Percentiles rank a stretch among this genome's conserved stretches.
phyloP scores from a whole-genome alignment of 2,329 filamentous ascomycete species.

The Coniochaeta sp. region DNA sequence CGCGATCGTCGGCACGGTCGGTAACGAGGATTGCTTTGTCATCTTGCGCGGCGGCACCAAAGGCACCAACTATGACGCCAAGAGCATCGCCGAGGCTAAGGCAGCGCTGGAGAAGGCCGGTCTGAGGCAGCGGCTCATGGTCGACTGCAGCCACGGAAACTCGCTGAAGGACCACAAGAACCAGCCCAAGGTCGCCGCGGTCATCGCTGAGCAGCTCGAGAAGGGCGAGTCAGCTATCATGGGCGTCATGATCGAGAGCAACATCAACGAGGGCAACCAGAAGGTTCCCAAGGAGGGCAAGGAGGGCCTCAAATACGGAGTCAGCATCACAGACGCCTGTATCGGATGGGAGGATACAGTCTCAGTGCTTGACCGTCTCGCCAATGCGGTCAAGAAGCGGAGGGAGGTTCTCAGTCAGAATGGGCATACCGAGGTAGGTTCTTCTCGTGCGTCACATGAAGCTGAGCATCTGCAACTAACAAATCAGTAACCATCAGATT shows the following conservation, averaged over 20 bases:
- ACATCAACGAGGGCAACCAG: slow-evolving; percentile 89
- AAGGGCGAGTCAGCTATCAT: slow-evolving; percentile 81
- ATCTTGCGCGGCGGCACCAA: slow-evolving; percentile 88
- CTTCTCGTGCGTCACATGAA: neutral
- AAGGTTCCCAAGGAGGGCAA: slow-evolving; percentile 87
- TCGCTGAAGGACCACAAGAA: slow-evolving; percentile 95
- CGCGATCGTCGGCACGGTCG: slow-evolving; percentile 87
- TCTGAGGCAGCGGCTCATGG: slow-evolving; percentile 75
- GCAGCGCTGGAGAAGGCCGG: slow-evolving; percentile 67
- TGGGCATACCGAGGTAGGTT: slow-evolving; percentile 10
- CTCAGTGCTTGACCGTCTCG: slow-evolving; percentile 66
- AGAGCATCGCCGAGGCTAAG: slow-evolving; percentile 79
- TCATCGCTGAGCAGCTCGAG: slow-evolving; percentile 75
- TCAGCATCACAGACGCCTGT: slow-evolving; percentile 96
- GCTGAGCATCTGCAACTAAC: neutral
- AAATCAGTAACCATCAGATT: neutral
- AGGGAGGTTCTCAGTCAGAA: slow-evolving; percentile 37
- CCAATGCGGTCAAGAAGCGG: slow-evolving; percentile 70
- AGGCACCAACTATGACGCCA: slow-evolving; percentile 88
- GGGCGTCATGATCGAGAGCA: slow-evolving; percentile 98
- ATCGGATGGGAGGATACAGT: slow-evolving; percentile 92
- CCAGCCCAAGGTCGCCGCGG: slow-evolving; percentile 85
- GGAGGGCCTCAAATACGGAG: slow-evolving; percentile 79
- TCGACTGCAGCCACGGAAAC: slow-evolving; percentile 97
- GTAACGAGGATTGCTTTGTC: slow-evolving; percentile 96